Base-by-base conservation (phyloP, 2,329 filamentous ascomycete genomes). In the Xylaria sp. region DNA sequence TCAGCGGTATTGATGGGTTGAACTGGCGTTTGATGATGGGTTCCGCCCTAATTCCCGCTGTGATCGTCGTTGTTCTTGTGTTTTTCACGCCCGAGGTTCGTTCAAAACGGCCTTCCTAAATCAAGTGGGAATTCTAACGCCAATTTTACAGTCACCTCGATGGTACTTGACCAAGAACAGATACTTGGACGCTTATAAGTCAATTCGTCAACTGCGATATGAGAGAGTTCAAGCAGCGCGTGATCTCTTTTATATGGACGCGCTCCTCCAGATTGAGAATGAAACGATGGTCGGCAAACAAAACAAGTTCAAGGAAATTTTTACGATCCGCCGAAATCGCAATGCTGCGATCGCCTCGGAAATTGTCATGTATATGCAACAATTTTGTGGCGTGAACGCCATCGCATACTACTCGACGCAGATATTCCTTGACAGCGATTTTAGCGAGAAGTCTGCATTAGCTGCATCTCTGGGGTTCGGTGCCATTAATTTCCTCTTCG, bases 11-110 rank as follows among this genome's bases (percentile, higher is more conserved):
- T 62, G 78, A 77, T 10, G 89, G 89, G 6, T 81, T 85, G 4
- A 85, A 90, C 68, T 92, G 90, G 90, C 86, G 90, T 31, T 80
- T 92, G 48, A 91, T 91, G 88, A 86, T 93, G 80, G 88, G 85
- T 6, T 91, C 88, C 2, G 89, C 90, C 10, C 85, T 91, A 77
- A 82, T 90, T 15, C 88, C 88, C 0, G 87, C 88, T 17, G 78
- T 90, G 6, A 69, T 89, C 42, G 86, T 88, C 54, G 87, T 85
- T 74, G 78, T 76, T 44, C 81, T 89, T 36, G 86, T 89, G 26
- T 87, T 83, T 67, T 77, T 79, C 38, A 77, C 75, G 4, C 77
- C 76, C 33, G 77, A 78, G 81, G 63, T 86, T 81, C 31, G 74
- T 73, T 17, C 31, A 38, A 59, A 36, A 38, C 26, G 13, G 10